Evolutionary conservation across 2,329 filamentous ascomycete genomes (phyloP).

Genomic region (Juglanconis oblonga): DNA sequence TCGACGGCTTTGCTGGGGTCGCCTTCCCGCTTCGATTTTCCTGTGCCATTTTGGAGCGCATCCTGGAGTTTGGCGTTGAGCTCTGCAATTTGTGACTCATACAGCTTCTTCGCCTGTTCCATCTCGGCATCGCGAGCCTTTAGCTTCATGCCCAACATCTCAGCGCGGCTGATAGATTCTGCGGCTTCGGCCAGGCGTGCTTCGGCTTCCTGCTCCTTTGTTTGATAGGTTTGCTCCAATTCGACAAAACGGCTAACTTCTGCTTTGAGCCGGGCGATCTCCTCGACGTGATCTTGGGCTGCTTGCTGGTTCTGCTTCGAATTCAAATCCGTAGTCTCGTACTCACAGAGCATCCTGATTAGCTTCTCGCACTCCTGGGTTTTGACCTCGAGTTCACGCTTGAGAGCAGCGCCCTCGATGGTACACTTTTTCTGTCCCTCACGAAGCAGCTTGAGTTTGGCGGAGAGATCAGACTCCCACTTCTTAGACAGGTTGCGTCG

Average conservation of each 20-base stretch:
- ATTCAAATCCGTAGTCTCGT: slow-evolving; percentile 65
- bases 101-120: slow-evolving; percentile 38
- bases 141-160: slow-evolving; percentile 58
- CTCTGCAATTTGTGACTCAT: slow-evolving; percentile 45
- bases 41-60: slow-evolving; percentile 25
- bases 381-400: slow-evolving; percentile 55
- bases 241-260: slow-evolving; percentile 60
- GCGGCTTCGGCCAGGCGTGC: slow-evolving; percentile 55
- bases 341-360: slow-evolving; percentile 62
- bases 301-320: slow-evolving; percentile 63
- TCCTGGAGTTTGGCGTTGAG: slow-evolving; percentile 45
- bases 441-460: slow-evolving; percentile 62
- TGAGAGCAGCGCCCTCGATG: slow-evolving; percentile 53
- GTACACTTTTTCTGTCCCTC: slow-evolving; percentile 69
- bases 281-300: slow-evolving; percentile 57
- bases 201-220: slow-evolving; percentile 59
- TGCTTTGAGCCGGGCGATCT: slow-evolving; percentile 56
- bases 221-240: slow-evolving; percentile 61
- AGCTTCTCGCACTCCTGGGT: slow-evolving; percentile 63
- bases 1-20: slow-evolving; percentile 40
- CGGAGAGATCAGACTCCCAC: slow-evolving; percentile 69
- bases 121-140: slow-evolving; percentile 47
- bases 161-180: slow-evolving; percentile 55
- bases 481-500: slow-evolving; percentile 72
- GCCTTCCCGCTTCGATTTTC: slow-evolving; percentile 17